Percentiles rank a stretch among this genome's conserved stretches.
Conservation (phyloP, 75 land plant species). For the Larix kaempferi region DNA sequence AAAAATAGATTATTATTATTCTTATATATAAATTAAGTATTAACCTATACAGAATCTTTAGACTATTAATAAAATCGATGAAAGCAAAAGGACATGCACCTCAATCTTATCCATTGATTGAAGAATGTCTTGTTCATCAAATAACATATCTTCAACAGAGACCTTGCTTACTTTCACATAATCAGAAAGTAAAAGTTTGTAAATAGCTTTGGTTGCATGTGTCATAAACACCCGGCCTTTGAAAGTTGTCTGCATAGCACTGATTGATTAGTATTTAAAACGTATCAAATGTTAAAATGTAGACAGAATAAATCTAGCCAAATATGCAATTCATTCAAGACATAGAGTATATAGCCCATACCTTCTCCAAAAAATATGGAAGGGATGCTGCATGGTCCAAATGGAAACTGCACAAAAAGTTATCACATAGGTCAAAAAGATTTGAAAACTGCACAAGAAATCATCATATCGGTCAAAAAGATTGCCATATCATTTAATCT, state of each 20-base stretch:
- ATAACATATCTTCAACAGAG: constrained; percentile 97
- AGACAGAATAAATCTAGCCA: neutral
- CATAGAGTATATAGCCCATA: constrained; percentile 13
- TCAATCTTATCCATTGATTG: constrained; percentile 99
- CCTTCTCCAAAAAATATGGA: constrained; percentile 98
- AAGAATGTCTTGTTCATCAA: constrained; percentile 86
- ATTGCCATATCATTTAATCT: neutral
- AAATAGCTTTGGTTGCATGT: constrained; percentile 97
- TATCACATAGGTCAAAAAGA: neutral
- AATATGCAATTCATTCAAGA: neutral
- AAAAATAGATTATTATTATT: no score
- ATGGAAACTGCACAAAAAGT: constrained; percentile 75
- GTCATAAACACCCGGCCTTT: constrained; percentile 97
- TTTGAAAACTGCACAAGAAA: no score
- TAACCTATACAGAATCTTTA: neutral
- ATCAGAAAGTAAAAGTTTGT: constrained; percentile 85
- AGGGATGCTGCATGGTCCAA: constrained; percentile 98
- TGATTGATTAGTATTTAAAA: neutral
- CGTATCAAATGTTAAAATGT: neutral
- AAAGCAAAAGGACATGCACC: constrained; percentile 32
- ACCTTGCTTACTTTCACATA: constrained; percentile 98
- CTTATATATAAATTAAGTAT: no score
- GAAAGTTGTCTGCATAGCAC: constrained; percentile 74
- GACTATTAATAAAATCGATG: constrained; percentile 1
- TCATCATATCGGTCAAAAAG: no score